phyloP scores from a whole-genome alignment of 1,284 basidiomycete genomes.

The Sanghuangporus weigelae region DNA sequence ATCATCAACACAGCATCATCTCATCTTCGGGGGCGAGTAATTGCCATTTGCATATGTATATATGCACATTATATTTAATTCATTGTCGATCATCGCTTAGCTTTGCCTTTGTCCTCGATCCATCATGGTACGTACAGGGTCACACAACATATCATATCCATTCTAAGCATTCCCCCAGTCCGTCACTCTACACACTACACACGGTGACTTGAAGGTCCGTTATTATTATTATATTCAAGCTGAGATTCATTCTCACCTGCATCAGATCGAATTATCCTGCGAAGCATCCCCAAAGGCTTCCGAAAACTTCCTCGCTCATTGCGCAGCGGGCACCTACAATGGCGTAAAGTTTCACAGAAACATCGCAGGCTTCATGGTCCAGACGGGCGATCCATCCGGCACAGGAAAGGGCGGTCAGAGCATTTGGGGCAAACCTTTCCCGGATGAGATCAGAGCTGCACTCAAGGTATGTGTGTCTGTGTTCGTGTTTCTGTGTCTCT shows the following conservation, averaged over 20 bases:
- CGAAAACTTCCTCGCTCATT: conserved; percentile 96
- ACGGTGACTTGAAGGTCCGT: conserved; percentile 90
- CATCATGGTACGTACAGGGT: neutral
- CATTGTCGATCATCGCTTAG: neutral
- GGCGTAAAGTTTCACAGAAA: conserved; percentile 88
- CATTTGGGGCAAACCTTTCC: conserved; percentile 83
- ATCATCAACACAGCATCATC: neutral
- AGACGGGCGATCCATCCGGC: conserved; percentile 85
- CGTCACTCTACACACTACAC: conserved; percentile 90
- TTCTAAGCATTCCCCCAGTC: conserved; percentile 42
- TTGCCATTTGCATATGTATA: neutral
- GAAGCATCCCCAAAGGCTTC: conserved; percentile 92
- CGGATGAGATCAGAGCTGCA: conserved; percentile 88
- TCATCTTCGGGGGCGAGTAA: no score
- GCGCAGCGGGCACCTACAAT: conserved; percentile 87
- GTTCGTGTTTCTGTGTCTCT: neutral
- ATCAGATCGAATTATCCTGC: conserved; percentile 93
- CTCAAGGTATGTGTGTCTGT: conserved; percentile 58
- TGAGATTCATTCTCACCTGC: neutral
- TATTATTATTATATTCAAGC: neutral
- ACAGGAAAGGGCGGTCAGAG: conserved; percentile 80
- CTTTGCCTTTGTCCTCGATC: neutral
- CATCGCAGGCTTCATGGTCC: conserved; percentile 94
- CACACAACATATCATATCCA: neutral
- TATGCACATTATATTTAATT: conserved; percentile 1